Conservation (phyloP, 306 rosid genomes). For the Ormosia emarginata region DNA sequence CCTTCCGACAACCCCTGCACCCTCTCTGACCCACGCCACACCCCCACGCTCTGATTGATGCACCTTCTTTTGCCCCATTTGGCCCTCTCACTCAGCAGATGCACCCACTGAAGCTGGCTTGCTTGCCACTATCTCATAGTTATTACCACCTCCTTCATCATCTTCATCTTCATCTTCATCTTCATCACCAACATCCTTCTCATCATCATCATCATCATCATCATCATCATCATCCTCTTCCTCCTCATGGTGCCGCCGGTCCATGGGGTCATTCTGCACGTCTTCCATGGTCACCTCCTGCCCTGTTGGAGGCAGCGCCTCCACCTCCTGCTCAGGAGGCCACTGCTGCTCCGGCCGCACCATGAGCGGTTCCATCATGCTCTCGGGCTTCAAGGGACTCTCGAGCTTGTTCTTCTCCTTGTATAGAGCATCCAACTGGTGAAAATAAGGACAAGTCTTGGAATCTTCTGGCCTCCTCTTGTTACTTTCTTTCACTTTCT, state of each 20-base stretch:
- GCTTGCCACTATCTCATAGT: constrained; percentile 66
- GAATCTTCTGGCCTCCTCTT: constrained; percentile 83
- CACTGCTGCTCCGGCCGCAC: constrained; percentile 95
- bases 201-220: constrained; percentile 9
- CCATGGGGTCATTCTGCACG: constrained; percentile 26
- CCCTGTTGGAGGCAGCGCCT: not conserved
- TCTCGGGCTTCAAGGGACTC: constrained; percentile 28
- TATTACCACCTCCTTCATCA: constrained; percentile 43
- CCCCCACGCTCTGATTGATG: not conserved
- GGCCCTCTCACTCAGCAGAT: constrained; percentile 17
- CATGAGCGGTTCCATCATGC: constrained; percentile 61
- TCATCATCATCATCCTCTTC: constrained; percentile 37
- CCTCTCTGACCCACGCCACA: not conserved
- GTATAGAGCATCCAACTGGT: constrained; percentile 67
- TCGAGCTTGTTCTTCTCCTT: constrained; percentile 49
- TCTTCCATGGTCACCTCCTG: constrained; percentile 34
- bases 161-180: constrained; percentile 56
- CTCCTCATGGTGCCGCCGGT: constrained; percentile 13
- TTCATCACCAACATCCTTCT: constrained; percentile 11
- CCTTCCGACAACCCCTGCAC: constrained; percentile 17
- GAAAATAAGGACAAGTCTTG: constrained; percentile 88
- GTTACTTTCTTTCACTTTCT: constrained; percentile 91
- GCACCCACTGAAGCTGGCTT: constrained; percentile 48
- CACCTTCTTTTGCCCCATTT: constrained; percentile 4
- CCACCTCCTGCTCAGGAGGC: constrained; percentile 51